phyloP scores from a whole-genome alignment of 805 yeast genomes.

The baker's yeast (Saccharomyces cerevisiae) region DNA sequence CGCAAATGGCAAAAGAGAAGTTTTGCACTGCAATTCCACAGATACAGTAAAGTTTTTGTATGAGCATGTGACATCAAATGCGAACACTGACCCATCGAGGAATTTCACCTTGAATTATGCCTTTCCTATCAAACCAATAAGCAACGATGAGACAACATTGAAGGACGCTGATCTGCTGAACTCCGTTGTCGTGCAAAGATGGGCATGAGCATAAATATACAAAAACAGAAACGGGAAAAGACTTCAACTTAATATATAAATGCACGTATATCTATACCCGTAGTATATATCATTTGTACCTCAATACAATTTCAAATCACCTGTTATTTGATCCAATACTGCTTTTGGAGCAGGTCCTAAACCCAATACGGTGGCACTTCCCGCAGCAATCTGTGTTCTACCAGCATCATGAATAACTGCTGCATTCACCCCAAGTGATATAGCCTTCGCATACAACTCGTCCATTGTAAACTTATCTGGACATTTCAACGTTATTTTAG shows the following conservation, averaged over 20 bases:
- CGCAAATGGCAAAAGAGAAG: conserved; percentile 67
- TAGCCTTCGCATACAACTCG: conserved; percentile 69
- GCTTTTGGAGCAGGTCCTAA: conserved; percentile 91
- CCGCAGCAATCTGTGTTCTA: conserved; percentile 91
- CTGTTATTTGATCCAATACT: conserved; percentile 74
- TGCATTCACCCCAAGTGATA: conserved; percentile 69
- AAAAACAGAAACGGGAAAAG: not conserved
- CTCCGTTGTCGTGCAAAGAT: conserved; percentile 85
- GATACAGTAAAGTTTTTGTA: conserved; percentile 62
- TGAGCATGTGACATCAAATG: conserved; percentile 46
- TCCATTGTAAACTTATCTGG: conserved; percentile 63
- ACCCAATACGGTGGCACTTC: conserved; percentile 93
- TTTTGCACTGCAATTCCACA: conserved; percentile 53
- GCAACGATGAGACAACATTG: conserved; percentile 47
- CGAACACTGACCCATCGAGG: conserved; percentile 38
- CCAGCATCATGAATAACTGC: conserved; percentile 92
- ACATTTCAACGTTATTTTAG: conserved; percentile 81
- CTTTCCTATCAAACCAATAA: conserved; percentile 72
- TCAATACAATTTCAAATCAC: conserved; percentile 65
- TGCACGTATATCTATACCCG: conserved; percentile 5
- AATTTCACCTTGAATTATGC: conserved; percentile 65
- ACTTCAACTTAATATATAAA: conserved; percentile 2
- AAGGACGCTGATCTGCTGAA: conserved; percentile 69
- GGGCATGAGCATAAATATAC: conserved; percentile 34
- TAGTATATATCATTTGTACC: not conserved